Evolutionary conservation across 176 grass and related monocot genomes (phyloP), one percentile per base, ranked within the genome.

Genomic region (Urochloa ruziziensis): DNA sequence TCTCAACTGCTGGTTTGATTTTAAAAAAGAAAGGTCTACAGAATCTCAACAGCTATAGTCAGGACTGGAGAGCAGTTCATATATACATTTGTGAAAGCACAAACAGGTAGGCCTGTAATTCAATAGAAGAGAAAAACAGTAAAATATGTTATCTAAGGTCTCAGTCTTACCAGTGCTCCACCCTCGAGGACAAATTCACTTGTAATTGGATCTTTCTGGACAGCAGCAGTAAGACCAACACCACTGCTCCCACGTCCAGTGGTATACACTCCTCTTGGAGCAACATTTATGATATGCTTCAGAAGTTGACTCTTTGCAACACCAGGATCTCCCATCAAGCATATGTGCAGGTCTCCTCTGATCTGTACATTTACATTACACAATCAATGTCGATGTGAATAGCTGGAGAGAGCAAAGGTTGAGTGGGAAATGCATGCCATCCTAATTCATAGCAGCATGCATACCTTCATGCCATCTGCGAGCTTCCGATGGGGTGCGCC

Each of bases 141-240:
- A 67, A 36, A 72, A 18, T 11, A 70, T 32, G 75, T n/a, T 36
- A 62, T 14, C 34, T 62, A 76, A 66, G 66, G 37, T 46, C 14
- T 61, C 14, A 46, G 64, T 58, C 91, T 83, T 90, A 99, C 97
- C 93, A 99, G 79, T 84, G 97, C 97, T 81, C 97, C 97, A 87
- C 97, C 97, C 91, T 99, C 97, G 21, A 99, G 97, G 64, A 99
- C 93, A 85, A 99, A 96, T 81, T 96, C 97, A 89, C 90, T 99
- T 64, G 97, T 99, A 34, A 99, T 70, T 54, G 93, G 97, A 83
- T 99, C 97, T 90, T 90, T 92, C 82, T 94, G 97, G 42, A 99
- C 93, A 0, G 97, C 97, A 74, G 97, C 97, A 57, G 97, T 99
- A 59, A 99, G 93, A 89, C 97, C 97, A 68, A 99, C 97, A 25